Percentiles rank a stretch among this genome's conserved stretches.
Conservation (phyloP, 1,284 basidiomycete genomes). For the Trametes polyzona region DNA sequence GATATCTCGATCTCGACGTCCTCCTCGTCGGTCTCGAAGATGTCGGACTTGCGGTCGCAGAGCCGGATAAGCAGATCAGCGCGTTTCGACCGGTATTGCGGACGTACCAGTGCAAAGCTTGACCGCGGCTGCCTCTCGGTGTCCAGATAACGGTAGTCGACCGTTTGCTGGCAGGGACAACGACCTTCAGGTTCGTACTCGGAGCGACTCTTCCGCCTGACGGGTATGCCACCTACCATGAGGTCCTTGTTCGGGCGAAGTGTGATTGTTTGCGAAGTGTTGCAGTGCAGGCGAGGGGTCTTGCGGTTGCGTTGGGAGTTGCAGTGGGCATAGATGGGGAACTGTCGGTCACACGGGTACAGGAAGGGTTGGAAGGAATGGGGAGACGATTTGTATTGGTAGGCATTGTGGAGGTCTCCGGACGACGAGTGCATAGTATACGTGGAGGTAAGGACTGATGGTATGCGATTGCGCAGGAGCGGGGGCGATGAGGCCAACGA, state of each 20-base stretch:
- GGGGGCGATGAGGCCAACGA: background rate
- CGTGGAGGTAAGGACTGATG: constrained; percentile 8
- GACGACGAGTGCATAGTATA: constrained; percentile 19
- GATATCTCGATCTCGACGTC: constrained; percentile 61
- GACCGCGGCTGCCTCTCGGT: constrained; percentile 12
- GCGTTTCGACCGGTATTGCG: background rate
- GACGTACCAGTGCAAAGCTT: constrained; percentile 29
- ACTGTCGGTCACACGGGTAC: constrained; percentile 22
- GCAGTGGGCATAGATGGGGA: constrained; percentile 25
- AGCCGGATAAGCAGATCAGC: background rate
- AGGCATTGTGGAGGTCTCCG: constrained; percentile 1
- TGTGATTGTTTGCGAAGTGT: background rate
- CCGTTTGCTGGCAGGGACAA: constrained; percentile 17
- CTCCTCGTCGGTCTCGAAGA: constrained; percentile 36
- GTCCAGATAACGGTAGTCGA: constrained; percentile 23
- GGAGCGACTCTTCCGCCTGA: too few species aligned
- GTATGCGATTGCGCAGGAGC: background rate
- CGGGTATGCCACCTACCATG: constrained; percentile 12
- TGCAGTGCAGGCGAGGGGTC: constrained; percentile 1
- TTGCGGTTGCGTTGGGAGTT: constrained; percentile 16
- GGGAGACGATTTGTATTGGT: constrained; percentile 14
- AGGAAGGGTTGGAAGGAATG: constrained; percentile 15
- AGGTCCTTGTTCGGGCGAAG: constrained; percentile 8
- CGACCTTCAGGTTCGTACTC: background rate
- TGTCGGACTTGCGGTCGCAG: constrained; percentile 25